Evolutionary conservation across 73 alveolate species (phyloP).

Genomic region (Symbiodinium pilosum): DNA sequence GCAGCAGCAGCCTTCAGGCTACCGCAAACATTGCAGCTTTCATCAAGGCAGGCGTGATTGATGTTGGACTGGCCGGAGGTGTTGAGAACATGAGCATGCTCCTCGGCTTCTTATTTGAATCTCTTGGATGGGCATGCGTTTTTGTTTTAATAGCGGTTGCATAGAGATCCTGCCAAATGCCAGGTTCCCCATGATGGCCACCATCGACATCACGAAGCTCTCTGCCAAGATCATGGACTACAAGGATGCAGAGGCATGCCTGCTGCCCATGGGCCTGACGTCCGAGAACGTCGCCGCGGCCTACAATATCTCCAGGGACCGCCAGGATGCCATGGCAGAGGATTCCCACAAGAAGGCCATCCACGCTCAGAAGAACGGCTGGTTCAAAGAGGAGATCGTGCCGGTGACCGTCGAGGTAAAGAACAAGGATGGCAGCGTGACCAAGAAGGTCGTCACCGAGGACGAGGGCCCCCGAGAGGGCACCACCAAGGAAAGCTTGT

Average conservation of each 20-base stretch:
- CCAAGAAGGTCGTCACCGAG: conserved; percentile 96
- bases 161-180: background rate
- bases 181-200: conserved; percentile 98
- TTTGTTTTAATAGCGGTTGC: background rate
- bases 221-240: conserved; percentile 98
- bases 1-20: conserved; percentile 98
- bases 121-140: background rate
- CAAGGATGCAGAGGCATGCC: conserved; percentile 98
- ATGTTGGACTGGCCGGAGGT: conserved; percentile 99
- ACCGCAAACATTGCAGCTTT: conserved; percentile 76
- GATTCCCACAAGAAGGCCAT: conserved; percentile 99
- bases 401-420: conserved; percentile 96
- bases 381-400: conserved; percentile 98
- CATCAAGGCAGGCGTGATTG: conserved; percentile 97
- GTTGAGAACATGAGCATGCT: conserved; percentile 99
- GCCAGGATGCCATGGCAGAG: conserved; percentile 99
- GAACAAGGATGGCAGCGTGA: conserved; percentile 93
- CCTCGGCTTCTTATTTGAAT: background rate
- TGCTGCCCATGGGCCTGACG: conserved; percentile 99
- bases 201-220: conserved; percentile 98
- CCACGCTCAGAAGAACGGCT: conserved; percentile 98
- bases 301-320: conserved; percentile 98
- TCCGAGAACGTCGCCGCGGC: conserved; percentile 99
- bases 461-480: conserved; percentile 99
- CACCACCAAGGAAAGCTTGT: conserved; percentile 95